Conservation (phyloP, 495 filamentous ascomycete species). For the Neurospora sp. region DNA sequence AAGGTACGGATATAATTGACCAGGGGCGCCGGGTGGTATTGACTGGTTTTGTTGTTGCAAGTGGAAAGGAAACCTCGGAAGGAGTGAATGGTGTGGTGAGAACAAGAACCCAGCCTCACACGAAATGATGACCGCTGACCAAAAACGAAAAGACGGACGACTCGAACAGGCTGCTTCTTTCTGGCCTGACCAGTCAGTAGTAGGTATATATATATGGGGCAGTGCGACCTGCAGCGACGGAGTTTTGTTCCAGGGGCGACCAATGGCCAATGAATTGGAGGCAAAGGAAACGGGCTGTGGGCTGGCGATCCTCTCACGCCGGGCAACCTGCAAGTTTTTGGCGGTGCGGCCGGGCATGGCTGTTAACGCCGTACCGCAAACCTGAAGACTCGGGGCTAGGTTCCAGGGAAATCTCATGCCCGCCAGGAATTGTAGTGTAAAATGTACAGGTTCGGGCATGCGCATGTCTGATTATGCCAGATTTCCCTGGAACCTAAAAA, state of each 20-base stretch:
- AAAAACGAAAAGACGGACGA: background rate
- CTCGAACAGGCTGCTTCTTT: too few relatives aligned
- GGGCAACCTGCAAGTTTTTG: background rate
- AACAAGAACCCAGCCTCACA: background rate
- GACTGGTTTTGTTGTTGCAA: background rate
- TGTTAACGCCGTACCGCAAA: background rate
- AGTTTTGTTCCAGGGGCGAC: background rate
- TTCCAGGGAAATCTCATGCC: too few relatives aligned
- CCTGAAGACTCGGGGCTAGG: too few relatives aligned
- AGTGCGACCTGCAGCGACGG: background rate
- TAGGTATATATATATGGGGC: background rate
- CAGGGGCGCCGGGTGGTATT: background rate
- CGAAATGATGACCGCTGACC: background rate
- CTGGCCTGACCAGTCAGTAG: background rate
- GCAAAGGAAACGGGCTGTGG: background rate
- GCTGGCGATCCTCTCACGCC: background rate
- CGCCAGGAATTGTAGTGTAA: too few relatives aligned
- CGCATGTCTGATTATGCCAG: too few relatives aligned
- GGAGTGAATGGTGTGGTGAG: background rate
- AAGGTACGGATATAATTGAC: background rate
- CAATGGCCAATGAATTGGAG: background rate
- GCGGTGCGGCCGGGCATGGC: background rate
- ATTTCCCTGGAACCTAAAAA: too few relatives aligned
- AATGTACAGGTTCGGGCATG: too few relatives aligned
- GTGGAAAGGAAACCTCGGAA: background rate